phyloP scores from a whole-genome alignment of 2,329 filamentous ascomycete genomes.

The Polychaeton citri region DNA sequence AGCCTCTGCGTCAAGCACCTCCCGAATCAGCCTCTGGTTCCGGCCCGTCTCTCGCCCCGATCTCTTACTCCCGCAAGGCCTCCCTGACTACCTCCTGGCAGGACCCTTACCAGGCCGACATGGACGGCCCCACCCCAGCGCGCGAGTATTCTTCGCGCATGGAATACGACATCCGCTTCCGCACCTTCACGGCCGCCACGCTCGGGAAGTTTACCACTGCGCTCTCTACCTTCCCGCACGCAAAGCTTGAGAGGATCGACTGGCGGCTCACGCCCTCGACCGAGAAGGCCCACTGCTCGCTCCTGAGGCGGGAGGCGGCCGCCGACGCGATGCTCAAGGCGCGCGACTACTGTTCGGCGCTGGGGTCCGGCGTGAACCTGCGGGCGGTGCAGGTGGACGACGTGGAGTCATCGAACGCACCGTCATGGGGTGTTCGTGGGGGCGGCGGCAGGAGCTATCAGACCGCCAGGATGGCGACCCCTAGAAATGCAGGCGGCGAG shows the following conservation, averaged over 20 bases:
- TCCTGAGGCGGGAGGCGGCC: constrained; percentile 10
- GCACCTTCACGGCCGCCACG: constrained; percentile 8
- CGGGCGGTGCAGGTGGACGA: constrained; percentile 8
- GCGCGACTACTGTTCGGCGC: constrained; percentile 10
- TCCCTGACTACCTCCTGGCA: constrained; percentile 9
- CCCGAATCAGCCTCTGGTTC: background rate
- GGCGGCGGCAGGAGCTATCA: background rate
- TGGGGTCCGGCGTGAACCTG: constrained; percentile 7
- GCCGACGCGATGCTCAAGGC: constrained; percentile 11
- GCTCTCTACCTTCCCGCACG: constrained; percentile 8
- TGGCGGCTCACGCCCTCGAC: constrained; percentile 10
- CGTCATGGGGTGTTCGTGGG: background rate
- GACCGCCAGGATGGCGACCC: background rate
- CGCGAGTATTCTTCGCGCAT: constrained; percentile 7
- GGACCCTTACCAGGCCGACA: constrained; percentile 5
- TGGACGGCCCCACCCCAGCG: constrained; percentile 3
- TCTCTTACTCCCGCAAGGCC: constrained; percentile 13
- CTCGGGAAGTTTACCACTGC: constrained; percentile 9
- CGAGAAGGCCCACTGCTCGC: constrained; percentile 7
- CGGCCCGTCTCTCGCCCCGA: constrained; percentile 5
- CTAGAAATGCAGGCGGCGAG: constrained; percentile 2
- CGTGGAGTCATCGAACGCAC: background rate
- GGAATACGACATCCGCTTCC: constrained; percentile 13
- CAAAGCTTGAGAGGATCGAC: constrained; percentile 7
- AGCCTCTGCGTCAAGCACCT: constrained; percentile 3